phyloP scores from a whole-genome alignment of 306 rosid genomes.

The Prunus mume region DNA sequence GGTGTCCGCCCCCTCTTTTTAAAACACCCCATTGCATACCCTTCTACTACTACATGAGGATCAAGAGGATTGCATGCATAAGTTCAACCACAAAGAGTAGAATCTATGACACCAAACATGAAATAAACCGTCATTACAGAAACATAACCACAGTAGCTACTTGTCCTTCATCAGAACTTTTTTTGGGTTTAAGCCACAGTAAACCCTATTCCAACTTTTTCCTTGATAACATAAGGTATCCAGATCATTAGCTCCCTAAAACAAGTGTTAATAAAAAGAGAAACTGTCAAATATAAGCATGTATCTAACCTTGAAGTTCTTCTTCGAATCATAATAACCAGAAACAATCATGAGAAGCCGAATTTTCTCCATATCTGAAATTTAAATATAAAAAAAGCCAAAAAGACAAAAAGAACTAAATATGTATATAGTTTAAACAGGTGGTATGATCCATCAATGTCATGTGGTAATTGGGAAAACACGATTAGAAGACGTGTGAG shows the following conservation, averaged over 20 bases:
- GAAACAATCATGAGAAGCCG: conserved; percentile 63
- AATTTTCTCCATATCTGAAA: conserved; percentile 65
- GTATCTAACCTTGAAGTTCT: conserved; percentile 69
- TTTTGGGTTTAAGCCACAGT: not conserved
- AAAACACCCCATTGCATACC: not conserved
- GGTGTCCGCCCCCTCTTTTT: no score
- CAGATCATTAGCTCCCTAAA: not conserved
- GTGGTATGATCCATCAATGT: not conserved
- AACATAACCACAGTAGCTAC: no score
- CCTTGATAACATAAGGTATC: not conserved
- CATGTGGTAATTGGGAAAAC: not conserved
- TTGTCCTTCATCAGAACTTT: not conserved
- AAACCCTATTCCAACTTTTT: not conserved
- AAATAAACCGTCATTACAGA: not conserved
- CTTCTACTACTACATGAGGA: not conserved
- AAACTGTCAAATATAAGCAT: not conserved
- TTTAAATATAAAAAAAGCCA: not conserved
- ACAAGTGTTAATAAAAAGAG: not conserved
- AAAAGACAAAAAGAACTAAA: not conserved
- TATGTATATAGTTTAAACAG: not conserved
- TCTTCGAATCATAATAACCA: conserved; percentile 57
- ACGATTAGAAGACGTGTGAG: not conserved
- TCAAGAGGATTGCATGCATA: not conserved
- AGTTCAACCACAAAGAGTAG: not conserved
- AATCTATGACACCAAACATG: not conserved